Evolutionary conservation across 176 grass and related monocot species (phyloP).

Genomic region (Ensete glaucum): DNA sequence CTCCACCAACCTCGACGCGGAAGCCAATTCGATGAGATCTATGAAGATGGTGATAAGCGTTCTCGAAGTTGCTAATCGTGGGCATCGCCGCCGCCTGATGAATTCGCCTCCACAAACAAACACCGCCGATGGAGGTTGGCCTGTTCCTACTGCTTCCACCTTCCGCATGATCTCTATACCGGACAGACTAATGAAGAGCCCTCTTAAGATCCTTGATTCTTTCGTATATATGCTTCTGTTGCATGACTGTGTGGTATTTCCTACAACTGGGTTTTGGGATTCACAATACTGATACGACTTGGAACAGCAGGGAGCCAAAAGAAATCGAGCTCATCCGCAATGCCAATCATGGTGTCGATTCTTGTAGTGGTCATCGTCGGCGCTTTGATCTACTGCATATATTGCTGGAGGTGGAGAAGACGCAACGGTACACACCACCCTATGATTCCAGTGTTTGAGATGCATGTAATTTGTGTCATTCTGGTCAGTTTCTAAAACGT

Average conservation of each 20-base stretch:
- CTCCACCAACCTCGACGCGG: not conserved
- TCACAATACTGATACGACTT: no score
- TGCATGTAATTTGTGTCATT: no score
- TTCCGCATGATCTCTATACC: no score
- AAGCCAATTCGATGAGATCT: not conserved
- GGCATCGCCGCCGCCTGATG: slow-evolving; percentile 4
- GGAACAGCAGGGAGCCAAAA: slow-evolving; percentile 17
- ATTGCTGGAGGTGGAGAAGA: slow-evolving; percentile 97
- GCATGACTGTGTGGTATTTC: no score
- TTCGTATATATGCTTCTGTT: no score
- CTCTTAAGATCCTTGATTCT: no score
- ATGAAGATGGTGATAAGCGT: not conserved
- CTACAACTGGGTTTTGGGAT: no score
- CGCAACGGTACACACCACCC: slow-evolving; percentile 52
- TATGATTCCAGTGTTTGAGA: no score
- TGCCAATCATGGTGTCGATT: slow-evolving; percentile 64
- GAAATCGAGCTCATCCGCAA: slow-evolving; percentile 37
- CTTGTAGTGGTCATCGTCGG: slow-evolving; percentile 57
- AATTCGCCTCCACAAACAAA: slow-evolving; percentile 11
- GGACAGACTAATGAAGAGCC: no score
- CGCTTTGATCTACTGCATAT: slow-evolving; percentile 56
- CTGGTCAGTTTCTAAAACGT: not conserved
- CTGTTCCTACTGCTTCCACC: not conserved
- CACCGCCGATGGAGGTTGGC: slow-evolving; percentile 21
- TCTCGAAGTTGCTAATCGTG: not conserved